Base-by-base conservation (phyloP, 345 rosid species). In the Orychophragmus violaceus region DNA sequence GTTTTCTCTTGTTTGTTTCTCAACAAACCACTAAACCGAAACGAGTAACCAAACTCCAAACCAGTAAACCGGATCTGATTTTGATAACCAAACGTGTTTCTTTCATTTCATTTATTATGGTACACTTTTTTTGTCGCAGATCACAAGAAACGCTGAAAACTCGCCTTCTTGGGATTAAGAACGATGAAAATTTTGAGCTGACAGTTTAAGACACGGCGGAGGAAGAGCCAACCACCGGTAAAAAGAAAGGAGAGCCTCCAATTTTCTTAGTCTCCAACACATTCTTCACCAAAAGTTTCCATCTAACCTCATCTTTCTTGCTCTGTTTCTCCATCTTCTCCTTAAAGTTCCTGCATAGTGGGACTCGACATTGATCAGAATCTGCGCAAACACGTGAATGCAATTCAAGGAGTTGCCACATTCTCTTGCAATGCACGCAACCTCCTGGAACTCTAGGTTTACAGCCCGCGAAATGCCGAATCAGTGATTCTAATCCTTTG, bases 331-430 rank as follows among this genome's bases (percentile, higher is more conserved):
- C 76, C 17, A 77, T 76, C 85, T 77, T 89, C 79, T 66, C 84
- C 82, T 82, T 87, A 58, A 92, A 86, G 69, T 77, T 93, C 96
- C 84, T 75, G 86, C 98, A 93, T n/a, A 93, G 60, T 14, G 98
- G 98, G 78, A 93, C 98, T 50, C 84, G 72, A 67, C 97, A 93
- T 1, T 14, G 62, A 12, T 70, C 74, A 7, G 90, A 83, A 79
- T 85, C 84, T 0, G 81, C 72, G 3, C 98, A 90, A 18, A 93
- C 81, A 16, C 96, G 89, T 19, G 97, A 82, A 68, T 93, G 98
- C 12, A 93, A 79, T 46, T 90, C 91, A 63, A 90, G 59, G 0
- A 90, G 83, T 76, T 90, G 96, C 98, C 98, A 93, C 98, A 90
- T 90, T 74, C 97, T 80, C 80, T 83, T 93, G 84, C 98, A 93